Conservation (phyloP, 2,329 filamentous ascomycete genomes). For the Aspergillus sp. region DNA sequence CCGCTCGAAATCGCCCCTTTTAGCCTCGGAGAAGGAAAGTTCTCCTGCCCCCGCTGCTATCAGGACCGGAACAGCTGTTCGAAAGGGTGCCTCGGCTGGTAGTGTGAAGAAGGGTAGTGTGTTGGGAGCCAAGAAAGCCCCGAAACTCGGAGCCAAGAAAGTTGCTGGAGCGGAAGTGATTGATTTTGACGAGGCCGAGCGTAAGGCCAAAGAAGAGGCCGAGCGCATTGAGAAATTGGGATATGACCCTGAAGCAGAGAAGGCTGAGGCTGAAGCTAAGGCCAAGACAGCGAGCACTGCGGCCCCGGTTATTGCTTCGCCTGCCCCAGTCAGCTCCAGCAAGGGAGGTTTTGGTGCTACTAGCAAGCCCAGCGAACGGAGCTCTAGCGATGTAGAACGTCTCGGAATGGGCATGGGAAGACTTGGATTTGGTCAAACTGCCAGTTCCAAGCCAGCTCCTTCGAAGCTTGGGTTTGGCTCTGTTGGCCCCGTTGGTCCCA, state of each 20-base stretch:
- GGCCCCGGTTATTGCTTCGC: conserved; percentile 62
- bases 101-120: conserved; percentile 78
- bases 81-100: conserved; percentile 62
- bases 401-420: conserved; percentile 83
- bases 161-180: conserved; percentile 68
- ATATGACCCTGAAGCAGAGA: conserved; percentile 88
- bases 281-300: conserved; percentile 38
- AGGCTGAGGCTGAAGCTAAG: conserved; percentile 40
- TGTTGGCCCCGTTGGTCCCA: conserved; percentile 68
- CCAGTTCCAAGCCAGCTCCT: conserved; percentile 57
- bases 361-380: conserved; percentile 49
- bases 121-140: conserved; percentile 75
- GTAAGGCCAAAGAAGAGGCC: conserved; percentile 94
- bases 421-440: conserved; percentile 84
- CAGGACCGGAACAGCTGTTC: conserved; percentile 72
- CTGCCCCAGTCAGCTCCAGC: conserved; percentile 69
- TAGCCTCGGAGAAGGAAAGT: conserved; percentile 50
- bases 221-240: conserved; percentile 93
- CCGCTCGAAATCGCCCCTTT: conserved; percentile 80
- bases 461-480: conserved; percentile 88
- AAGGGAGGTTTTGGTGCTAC: conserved; percentile 57
- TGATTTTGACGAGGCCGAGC: conserved; percentile 96
- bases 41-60: conserved; percentile 59
- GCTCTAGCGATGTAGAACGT: conserved; percentile 75
- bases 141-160: conserved; percentile 91